Evolutionary conservation across 2,329 filamentous ascomycete genomes (phyloP).

Genomic region (Chaetoscypha palmicola): DNA sequence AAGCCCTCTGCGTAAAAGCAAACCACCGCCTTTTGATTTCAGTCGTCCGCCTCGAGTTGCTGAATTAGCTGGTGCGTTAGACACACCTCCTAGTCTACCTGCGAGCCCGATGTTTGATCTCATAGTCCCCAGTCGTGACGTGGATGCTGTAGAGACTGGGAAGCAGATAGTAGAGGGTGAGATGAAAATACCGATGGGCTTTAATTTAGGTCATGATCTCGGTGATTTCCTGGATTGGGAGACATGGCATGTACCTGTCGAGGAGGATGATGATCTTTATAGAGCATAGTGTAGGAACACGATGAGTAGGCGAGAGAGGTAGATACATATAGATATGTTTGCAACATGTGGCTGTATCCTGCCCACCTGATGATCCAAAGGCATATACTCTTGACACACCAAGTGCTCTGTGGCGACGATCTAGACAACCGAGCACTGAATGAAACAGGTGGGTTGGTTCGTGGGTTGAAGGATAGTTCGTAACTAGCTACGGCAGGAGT

Average conservation of each 20-base stretch:
- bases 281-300: too few relatives aligned
- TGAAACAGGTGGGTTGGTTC: too few relatives aligned
- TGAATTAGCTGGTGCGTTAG: neutral
- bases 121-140: slow-evolving; percentile 3
- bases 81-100: slow-evolving; percentile 14
- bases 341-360: too few relatives aligned
- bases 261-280: neutral
- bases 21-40: neutral
- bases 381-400: too few relatives aligned
- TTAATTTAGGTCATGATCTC: slow-evolving; percentile 52
- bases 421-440: too few relatives aligned
- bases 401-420: too few relatives aligned
- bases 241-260: slow-evolving; percentile 18
- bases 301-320: too few relatives aligned
- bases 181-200: slow-evolving; percentile 48
- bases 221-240: slow-evolving; percentile 54
- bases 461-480: too few relatives aligned
- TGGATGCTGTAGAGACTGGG: neutral
- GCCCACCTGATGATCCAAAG: too few relatives aligned
- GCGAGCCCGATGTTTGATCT: slow-evolving; percentile 24
- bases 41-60: neutral
- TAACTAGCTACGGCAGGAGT: too few relatives aligned
- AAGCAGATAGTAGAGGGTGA: slow-evolving; percentile 22
- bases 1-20: neutral
- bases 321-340: too few relatives aligned